Evolutionary conservation across 2,329 filamentous ascomycete species (phyloP), one percentile per base, ranked within the genome.

Genomic region (Colletotrichum noveboracense): DNA sequence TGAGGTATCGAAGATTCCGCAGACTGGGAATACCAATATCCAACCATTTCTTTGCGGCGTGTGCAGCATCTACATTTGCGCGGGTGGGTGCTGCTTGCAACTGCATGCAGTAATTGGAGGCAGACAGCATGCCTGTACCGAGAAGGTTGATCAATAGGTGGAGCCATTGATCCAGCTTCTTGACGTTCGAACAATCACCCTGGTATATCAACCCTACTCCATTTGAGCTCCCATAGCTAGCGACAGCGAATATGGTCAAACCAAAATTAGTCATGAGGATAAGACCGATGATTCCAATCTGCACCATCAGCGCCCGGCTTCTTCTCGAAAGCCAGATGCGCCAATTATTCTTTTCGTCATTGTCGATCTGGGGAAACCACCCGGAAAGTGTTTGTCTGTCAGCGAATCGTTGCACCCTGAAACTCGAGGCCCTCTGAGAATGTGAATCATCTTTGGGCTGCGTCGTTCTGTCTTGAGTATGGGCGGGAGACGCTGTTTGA

Each of bases 21-120:
- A 72, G 16, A 9, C 70, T 72, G 5, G 64, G 81, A 2, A 88
- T 79, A 0, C 89, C 88, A 61, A 89, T 86, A 38, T 87, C 85
- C 1, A 90, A 79, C 84, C 85, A 87, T 18, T 78, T 80, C 5
- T 83, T 80, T 55, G 79, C 76, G 0, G 77, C 67, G 80, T 92
- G 90, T 0, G 88, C 88, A 14, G 76, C 24, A 26, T 84, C 78
- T 14, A 84, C 69, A 13, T 83, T 78, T 0, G 55, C 68, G 2
- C 82, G 76, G 5, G 82, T 83, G 3, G 81, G 83, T 1, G 82
- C 80, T 5, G 78, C 78, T 14, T 81, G 80, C 1, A 81, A 68
- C 66, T 84, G 83, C 79, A 83, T 83, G 32, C 80, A 81, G 34
- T 82, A 84, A 66, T 83, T 84, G 12, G 80, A 83, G 4, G 80